A percentile compares a stretch with the other conserved stretches of the same genome.
Conservation (phyloP, 1,284 basidiomycete species). For the Taiwanofungus camphoratus region DNA sequence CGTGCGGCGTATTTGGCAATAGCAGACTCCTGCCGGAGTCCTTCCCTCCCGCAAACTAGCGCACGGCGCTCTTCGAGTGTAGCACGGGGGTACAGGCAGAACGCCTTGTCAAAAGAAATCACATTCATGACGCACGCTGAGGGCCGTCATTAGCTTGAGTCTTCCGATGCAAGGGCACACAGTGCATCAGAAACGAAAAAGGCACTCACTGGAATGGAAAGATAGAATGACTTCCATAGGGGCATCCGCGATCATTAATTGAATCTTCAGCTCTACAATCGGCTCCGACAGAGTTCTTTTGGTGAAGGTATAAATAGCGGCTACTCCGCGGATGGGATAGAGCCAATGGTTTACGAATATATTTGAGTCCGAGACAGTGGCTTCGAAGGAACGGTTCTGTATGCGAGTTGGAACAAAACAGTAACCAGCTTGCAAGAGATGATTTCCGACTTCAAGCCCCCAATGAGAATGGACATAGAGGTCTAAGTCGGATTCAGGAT, state of each 20-base stretch:
- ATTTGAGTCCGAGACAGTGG: not conserved
- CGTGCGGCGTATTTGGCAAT: constrained; percentile 18
- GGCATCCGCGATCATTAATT: constrained; percentile 8
- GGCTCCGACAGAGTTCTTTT: not conserved
- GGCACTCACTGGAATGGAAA: constrained; percentile 14
- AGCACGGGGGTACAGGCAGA: constrained; percentile 23
- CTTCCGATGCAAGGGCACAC: constrained; percentile 5
- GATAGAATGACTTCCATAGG: constrained; percentile 9
- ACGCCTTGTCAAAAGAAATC: constrained; percentile 21
- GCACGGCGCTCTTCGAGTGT: constrained; percentile 19
- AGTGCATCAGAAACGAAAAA: not conserved
- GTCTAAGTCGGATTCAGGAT: constrained; percentile 43
- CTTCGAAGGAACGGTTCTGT: not conserved
- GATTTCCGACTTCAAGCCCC: constrained; percentile 16
- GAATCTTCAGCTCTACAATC: constrained; percentile 5
- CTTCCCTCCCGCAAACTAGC: constrained; percentile 2
- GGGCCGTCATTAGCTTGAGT: constrained; percentile 32
- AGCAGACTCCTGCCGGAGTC: constrained; percentile 2
- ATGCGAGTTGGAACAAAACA: constrained; percentile 1
- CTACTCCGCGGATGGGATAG: not conserved
- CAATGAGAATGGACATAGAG: constrained; percentile 32
- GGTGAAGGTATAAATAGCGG: constrained; percentile 7
- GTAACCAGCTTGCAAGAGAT: constrained; percentile 19
- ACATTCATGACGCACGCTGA: constrained; percentile 25
- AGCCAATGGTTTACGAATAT: not conserved